phyloP scores from a whole-genome alignment of 2,329 filamentous ascomycete genomes.

The Thermoascus crustaceus region DNA sequence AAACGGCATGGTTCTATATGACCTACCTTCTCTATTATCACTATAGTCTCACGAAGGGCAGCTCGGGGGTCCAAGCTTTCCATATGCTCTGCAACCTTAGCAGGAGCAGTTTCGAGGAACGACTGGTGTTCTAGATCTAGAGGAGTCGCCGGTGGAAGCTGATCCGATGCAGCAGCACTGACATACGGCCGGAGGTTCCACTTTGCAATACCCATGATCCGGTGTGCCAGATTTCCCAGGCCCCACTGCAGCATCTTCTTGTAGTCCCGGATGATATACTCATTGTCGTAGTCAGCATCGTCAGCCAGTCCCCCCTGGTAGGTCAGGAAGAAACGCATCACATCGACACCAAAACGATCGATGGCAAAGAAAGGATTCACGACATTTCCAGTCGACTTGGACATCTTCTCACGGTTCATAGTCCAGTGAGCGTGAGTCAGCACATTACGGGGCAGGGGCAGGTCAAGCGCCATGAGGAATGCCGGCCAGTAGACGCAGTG shows the following conservation, averaged over 20 bases:
- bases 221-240: constrained; percentile 70
- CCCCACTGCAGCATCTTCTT: constrained; percentile 68
- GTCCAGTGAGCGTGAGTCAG: constrained; percentile 95
- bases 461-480: constrained; percentile 76
- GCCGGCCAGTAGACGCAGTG: constrained; percentile 98
- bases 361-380: constrained; percentile 91
- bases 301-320: constrained; percentile 66
- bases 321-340: constrained; percentile 81
- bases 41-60: constrained; percentile 59
- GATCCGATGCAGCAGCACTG: constrained; percentile 23
- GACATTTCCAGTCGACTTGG: constrained; percentile 88
- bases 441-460: constrained; percentile 70
- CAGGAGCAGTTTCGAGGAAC: constrained; percentile 34
- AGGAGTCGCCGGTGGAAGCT: constrained; percentile 20
- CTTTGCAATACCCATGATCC: constrained; percentile 58
- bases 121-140: constrained; percentile 30
- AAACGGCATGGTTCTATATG: neutral
- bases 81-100: constrained; percentile 50
- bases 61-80: constrained; percentile 53
- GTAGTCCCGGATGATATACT: constrained; percentile 65
- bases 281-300: constrained; percentile 81
- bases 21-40: constrained; percentile 51
- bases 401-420: constrained; percentile 86
- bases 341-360: constrained; percentile 78
- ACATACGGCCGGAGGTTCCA: constrained; percentile 62